Conservation (phyloP, 2,329 filamentous ascomycete genomes). For the Venturia oleaginea region DNA sequence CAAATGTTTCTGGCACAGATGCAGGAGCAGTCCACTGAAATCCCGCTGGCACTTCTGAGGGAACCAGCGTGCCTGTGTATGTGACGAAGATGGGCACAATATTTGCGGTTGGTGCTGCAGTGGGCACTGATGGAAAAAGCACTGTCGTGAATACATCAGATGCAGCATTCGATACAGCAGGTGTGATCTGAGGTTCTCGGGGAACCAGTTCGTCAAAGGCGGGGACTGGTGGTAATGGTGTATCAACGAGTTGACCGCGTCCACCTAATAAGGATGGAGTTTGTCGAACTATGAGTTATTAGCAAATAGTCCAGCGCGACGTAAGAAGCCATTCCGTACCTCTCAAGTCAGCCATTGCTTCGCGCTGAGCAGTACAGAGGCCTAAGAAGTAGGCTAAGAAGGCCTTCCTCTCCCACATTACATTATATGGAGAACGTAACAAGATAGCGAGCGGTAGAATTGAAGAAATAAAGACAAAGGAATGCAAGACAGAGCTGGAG, state of each 20-base stretch:
- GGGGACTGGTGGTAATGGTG: background rate
- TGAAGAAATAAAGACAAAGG: background rate
- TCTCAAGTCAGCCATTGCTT: background rate
- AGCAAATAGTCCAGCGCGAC: background rate
- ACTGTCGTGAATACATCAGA: conserved; percentile 10
- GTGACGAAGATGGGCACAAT: conserved; percentile 8
- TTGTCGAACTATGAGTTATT: background rate
- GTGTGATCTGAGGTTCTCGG: background rate
- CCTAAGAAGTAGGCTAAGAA: conserved; percentile 3
- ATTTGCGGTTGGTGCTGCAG: conserved; percentile 9
- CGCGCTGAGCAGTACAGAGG: conserved; percentile 1
- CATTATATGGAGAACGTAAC: background rate
- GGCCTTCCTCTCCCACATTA: background rate
- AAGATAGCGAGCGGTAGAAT: background rate
- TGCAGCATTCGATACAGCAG: background rate
- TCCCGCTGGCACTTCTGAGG: background rate
- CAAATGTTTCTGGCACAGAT: background rate
- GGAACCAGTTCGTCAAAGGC: background rate
- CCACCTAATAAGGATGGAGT: background rate
- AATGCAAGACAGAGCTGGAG: background rate
- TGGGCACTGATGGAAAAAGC: conserved; percentile 8
- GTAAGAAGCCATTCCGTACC: background rate
- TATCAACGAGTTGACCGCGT: background rate
- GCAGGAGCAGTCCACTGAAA: background rate
- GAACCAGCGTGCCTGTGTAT: conserved; percentile 3